phyloP scores from a whole-genome alignment of 345 rosid species.

The Lepidium sativum region DNA sequence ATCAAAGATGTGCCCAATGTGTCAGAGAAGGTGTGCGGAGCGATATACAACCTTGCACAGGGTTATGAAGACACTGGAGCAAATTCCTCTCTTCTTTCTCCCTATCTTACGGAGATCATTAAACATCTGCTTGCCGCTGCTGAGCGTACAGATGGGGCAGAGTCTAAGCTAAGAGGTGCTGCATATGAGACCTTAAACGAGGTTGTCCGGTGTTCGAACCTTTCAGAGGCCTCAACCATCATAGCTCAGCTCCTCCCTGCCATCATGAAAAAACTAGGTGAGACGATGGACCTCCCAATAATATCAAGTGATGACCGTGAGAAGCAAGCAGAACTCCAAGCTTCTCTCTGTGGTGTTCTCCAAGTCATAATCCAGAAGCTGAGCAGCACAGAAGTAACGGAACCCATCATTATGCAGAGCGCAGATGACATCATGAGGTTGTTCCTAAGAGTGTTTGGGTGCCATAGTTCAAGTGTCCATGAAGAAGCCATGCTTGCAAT shows the following conservation, averaged over 20 bases:
- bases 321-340: constrained; percentile 88
- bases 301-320: constrained; percentile 74
- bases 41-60: constrained; percentile 86
- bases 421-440: constrained; percentile 81
- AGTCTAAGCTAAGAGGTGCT: constrained; percentile 70
- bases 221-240: constrained; percentile 51
- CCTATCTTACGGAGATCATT: constrained; percentile 57
- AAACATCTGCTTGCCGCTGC: constrained; percentile 56
- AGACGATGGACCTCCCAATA: constrained; percentile 66
- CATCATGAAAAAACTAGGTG: constrained; percentile 60
- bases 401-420: constrained; percentile 46
- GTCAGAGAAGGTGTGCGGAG: constrained; percentile 93
- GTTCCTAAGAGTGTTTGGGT: constrained; percentile 77
- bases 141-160: constrained; percentile 61
- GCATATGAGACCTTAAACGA: constrained; percentile 91
- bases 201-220: constrained; percentile 77
- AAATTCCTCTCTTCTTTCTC: constrained; percentile 59
- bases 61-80: constrained; percentile 78
- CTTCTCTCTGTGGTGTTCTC: constrained; percentile 86
- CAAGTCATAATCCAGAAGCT: constrained; percentile 93
- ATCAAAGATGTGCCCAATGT: constrained; percentile 73
- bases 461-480: constrained; percentile 90
- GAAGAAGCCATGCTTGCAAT: constrained; percentile 99
- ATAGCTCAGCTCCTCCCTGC: constrained; percentile 68
- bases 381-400: constrained; percentile 55